phyloP scores from a whole-genome alignment of 2,329 filamentous ascomycete genomes.

The Biscogniauxia marginata region DNA sequence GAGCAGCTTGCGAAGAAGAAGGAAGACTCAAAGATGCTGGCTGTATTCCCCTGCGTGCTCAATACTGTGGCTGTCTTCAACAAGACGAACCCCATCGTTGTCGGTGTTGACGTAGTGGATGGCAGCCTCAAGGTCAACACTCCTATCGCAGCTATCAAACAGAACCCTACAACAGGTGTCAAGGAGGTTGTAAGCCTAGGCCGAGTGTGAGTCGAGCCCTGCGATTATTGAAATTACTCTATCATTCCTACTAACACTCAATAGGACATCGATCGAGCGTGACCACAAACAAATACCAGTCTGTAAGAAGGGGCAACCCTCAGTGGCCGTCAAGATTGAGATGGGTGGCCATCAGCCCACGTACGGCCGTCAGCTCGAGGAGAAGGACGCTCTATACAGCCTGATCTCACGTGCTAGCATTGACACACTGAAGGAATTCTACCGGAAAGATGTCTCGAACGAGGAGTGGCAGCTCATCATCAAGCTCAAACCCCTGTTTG shows the following conservation, averaged over 20 bases:
- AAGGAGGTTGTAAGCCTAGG: conserved; percentile 86
- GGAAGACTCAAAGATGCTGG: conserved; percentile 91
- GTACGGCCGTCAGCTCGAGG: conserved; percentile 93
- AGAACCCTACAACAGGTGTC: conserved; percentile 70
- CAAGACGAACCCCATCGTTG: conserved; percentile 92
- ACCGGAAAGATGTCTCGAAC: conserved; percentile 57
- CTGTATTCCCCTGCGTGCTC: conserved; percentile 95
- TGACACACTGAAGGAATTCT: conserved; percentile 94
- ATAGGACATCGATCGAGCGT: conserved; percentile 89
- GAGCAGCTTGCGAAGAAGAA: conserved; percentile 86
- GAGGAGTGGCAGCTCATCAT: conserved; percentile 95
- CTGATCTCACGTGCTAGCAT: conserved; percentile 85
- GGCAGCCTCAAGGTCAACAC: conserved; percentile 84
- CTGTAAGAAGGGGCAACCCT: conserved; percentile 96
- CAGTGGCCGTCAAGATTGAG: conserved; percentile 97
- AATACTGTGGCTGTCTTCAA: conserved; percentile 93
- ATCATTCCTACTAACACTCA: conserved; percentile 27
- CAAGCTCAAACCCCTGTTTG: conserved; percentile 92
- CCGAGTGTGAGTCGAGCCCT: conserved; percentile 73
- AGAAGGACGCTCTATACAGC: conserved; percentile 84
- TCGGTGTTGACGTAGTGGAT: conserved; percentile 94
- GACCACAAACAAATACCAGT: conserved; percentile 93
- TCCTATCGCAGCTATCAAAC: conserved; percentile 83
- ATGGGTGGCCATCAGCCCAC: conserved; percentile 86
- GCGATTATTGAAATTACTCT: not conserved